Base-by-base conservation (phyloP, 176 grass and related monocot genomes). In the Oryza officinalis region DNA sequence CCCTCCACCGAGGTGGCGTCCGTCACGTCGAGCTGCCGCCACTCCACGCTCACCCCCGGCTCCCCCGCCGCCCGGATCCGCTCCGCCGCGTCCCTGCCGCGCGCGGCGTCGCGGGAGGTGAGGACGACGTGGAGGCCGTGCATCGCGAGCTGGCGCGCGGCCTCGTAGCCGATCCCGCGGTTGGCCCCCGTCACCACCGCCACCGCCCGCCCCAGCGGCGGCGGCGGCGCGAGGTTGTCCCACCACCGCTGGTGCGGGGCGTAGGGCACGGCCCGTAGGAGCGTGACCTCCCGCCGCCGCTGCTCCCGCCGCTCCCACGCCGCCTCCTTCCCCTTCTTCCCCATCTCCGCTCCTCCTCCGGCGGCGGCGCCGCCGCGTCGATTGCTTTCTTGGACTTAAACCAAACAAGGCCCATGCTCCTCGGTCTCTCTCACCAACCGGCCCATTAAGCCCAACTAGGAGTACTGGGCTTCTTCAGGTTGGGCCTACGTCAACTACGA, bases 181-280 rank as follows among this genome's bases (percentile, higher is more conserved):
- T 90, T 99, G 14, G 91, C 93, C 52, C 93, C 93, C 20, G 96
- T 96, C 8, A 99, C 93, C 64, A 94, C 87, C 44, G 91, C 91
- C 47, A 92, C 87, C 9, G 89, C 91, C 77, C 89, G 78, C 81
- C 28, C 54, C 65, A 76, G 76, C 76, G 71, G 74, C 81, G 20
- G 30, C 65, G 80, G 83, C 72, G 33, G 33, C 33, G 37, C 9
- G 13, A 85, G 71, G 44, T 1, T 5, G 5, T 77, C 67, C 72
- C 68, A 77, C 72, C 82, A 98, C 32, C 89, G 83, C 68, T 90
- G 84, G 13, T 32, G 35, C 10, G 87, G 69, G 20, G 80, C 54
- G 79, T 96, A 99, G 13, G 96, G 89, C 17, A 91, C 80, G 31
- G 83, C 35, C 52, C 96, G 89, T 47, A 94, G 93, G 35, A 81